A percentile compares a stretch with the other conserved stretches of the same genome.
These are phyloP conservation scores for Microcyclosporella mali DNA, from an alignment of 2,329 filamentous ascomycete species.

Conservation along the genomic window DNA sequence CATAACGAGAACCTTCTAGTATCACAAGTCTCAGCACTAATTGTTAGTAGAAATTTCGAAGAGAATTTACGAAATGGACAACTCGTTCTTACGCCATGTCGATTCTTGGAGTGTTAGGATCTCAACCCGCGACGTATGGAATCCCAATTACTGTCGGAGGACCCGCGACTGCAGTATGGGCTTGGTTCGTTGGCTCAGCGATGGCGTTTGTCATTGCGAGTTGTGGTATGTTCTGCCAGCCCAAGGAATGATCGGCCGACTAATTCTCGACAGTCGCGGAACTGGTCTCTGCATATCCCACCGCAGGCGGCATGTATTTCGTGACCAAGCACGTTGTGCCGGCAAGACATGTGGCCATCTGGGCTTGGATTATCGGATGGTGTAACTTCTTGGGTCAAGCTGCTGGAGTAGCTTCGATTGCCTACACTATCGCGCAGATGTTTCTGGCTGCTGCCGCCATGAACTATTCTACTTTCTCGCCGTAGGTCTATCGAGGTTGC, in stretches of 20 bases:
- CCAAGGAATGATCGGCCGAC: background rate
- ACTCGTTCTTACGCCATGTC: constrained; percentile 62
- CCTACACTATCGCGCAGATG: constrained; percentile 60
- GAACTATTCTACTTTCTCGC: constrained; percentile 55
- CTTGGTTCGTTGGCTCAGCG: constrained; percentile 57
- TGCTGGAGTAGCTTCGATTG: constrained; percentile 56
- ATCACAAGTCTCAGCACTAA: constrained; percentile 10
- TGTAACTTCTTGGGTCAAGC: constrained; percentile 61
- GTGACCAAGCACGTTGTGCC: constrained; percentile 61
- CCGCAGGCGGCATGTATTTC: constrained; percentile 63
- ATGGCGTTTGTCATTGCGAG: constrained; percentile 61
- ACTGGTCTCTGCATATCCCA: constrained; percentile 60
- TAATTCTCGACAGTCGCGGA: constrained; percentile 47
- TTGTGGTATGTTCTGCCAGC: constrained; percentile 40
- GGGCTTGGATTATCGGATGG: constrained; percentile 59
- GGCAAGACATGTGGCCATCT: constrained; percentile 54
- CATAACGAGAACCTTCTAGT: background rate
- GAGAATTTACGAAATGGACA: constrained; percentile 62
- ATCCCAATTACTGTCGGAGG: constrained; percentile 54
- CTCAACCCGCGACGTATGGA: constrained; percentile 58
- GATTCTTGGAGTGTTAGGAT: constrained; percentile 59
- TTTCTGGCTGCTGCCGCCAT: constrained; percentile 56
- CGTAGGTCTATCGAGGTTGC: constrained; percentile 42
- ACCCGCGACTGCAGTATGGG: constrained; percentile 59
- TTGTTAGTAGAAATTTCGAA: constrained; percentile 48